Evolutionary conservation across 768 basidiomycete genomes (phyloP).

Genomic region (Leucocoprinus leucothites): DNA sequence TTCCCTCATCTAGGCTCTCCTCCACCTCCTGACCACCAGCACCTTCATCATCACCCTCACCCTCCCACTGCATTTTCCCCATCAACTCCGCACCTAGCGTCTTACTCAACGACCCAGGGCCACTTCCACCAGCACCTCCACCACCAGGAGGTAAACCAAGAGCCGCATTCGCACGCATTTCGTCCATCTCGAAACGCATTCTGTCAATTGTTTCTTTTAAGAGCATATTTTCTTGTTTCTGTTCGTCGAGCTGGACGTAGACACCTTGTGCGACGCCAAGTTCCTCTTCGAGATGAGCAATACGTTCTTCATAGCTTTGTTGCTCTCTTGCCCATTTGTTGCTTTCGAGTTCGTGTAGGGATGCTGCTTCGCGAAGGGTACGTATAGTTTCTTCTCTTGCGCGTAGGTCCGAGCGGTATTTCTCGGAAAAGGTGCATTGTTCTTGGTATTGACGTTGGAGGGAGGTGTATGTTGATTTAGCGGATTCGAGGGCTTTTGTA

Average conservation of each 20-base stretch:
- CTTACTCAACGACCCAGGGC: slow-evolving; percentile 60
- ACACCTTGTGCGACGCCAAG: slow-evolving; percentile 67
- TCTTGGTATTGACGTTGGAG: slow-evolving; percentile 88
- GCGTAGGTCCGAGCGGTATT: slow-evolving; percentile 70
- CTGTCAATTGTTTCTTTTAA: slow-evolving; percentile 96
- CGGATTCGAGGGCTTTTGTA: slow-evolving; percentile 69
- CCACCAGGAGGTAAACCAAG: slow-evolving; percentile 31
- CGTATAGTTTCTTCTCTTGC: slow-evolving; percentile 74
- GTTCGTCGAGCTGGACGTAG: slow-evolving; percentile 76
- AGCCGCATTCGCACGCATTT: slow-evolving; percentile 59
- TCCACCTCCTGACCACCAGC: slow-evolving; percentile 32
- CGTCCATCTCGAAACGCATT: slow-evolving; percentile 92
- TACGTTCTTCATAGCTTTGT: slow-evolving; percentile 65
- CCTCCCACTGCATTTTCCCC: slow-evolving; percentile 50
- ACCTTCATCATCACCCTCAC: slow-evolving; percentile 35
- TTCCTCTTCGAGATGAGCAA: slow-evolving; percentile 69
- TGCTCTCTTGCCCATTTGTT: slow-evolving; percentile 50
- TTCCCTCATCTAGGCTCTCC: slow-evolving; percentile 35
- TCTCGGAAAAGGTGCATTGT: slow-evolving; percentile 81
- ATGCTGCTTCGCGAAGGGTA: slow-evolving; percentile 53
- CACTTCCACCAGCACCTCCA: slow-evolving; percentile 46
- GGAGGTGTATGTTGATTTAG: slow-evolving; percentile 68
- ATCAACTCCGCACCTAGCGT: slow-evolving; percentile 72
- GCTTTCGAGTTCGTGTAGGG: slow-evolving; percentile 62
- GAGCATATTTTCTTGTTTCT: slow-evolving; percentile 92